Conservation (phyloP, 2,329 filamentous ascomycete genomes). For the Epichloe aotearoae region DNA sequence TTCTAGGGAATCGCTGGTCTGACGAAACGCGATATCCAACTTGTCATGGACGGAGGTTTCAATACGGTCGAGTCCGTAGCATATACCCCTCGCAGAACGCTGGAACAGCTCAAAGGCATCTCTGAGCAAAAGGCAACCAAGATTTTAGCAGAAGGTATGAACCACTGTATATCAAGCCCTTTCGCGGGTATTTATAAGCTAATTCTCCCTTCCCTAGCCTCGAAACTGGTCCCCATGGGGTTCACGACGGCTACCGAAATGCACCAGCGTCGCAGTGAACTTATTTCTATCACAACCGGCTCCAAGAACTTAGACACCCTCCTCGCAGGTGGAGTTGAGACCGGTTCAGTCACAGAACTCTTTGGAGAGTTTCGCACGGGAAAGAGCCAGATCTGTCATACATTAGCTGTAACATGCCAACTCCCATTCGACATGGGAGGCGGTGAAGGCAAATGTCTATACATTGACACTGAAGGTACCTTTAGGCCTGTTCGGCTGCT, state of each 20-base stretch:
- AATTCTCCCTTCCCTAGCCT: slow-evolving; percentile 41
- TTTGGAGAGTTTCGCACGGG: slow-evolving; percentile 97
- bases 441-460: slow-evolving; percentile 94
- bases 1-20: slow-evolving; percentile 69
- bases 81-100: slow-evolving; percentile 68
- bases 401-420: slow-evolving; percentile 95
- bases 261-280: slow-evolving; percentile 89
- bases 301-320: slow-evolving; percentile 96
- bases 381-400: slow-evolving; percentile 98
- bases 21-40: slow-evolving; percentile 89
- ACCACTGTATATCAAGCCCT: neutral
- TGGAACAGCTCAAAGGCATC: slow-evolving; percentile 96
- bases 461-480: slow-evolving; percentile 96
- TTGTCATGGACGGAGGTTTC: slow-evolving; percentile 82
- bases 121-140: slow-evolving; percentile 94
- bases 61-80: slow-evolving; percentile 94
- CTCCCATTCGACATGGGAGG: slow-evolving; percentile 98
- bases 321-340: slow-evolving; percentile 88
- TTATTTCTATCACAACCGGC: slow-evolving; percentile 95
- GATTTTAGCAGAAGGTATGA: slow-evolving; percentile 70
- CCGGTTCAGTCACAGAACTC: slow-evolving; percentile 92
- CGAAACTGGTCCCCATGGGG: slow-evolving; percentile 94
- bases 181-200: slow-evolving; percentile 1
- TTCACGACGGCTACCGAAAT: slow-evolving; percentile 99
- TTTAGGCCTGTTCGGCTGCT: slow-evolving; percentile 86